phyloP scores from a whole-genome alignment of 495 filamentous ascomycete genomes.

The Hypoxylon perforatum region DNA sequence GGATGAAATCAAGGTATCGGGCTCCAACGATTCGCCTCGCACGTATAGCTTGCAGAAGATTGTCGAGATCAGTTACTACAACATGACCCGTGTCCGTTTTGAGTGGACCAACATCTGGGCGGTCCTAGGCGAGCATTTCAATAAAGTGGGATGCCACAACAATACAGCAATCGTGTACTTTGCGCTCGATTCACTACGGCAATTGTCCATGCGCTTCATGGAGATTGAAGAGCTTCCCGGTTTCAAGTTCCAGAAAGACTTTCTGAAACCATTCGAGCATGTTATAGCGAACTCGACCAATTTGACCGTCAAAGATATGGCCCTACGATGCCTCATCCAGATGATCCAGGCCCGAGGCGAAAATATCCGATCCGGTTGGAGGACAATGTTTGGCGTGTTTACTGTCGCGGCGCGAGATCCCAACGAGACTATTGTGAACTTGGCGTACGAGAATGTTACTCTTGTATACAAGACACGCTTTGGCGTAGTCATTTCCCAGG shows the following conservation, averaged over 20 bases:
- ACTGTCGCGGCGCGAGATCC: constrained; percentile 93
- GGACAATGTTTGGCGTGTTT: constrained; percentile 99
- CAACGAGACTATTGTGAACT: constrained; percentile 94
- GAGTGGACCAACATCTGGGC: constrained; percentile 99
- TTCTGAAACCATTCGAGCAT: constrained; percentile 97
- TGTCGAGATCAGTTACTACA: constrained; percentile 99
- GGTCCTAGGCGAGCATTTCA: constrained; percentile 96
- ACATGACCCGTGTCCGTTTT: constrained; percentile 97
- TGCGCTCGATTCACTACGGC: constrained; percentile 91
- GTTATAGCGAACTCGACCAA: constrained; percentile 92
- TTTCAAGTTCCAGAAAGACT: constrained; percentile 99
- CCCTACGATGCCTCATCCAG: constrained; percentile 94
- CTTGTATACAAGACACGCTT: constrained; percentile 98
- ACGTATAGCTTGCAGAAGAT: constrained; percentile 98
- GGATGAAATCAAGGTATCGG: constrained; percentile 98
- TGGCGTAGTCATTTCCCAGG: constrained; percentile 94
- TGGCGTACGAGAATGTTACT: constrained; percentile 96
- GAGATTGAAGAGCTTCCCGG: constrained; percentile 97
- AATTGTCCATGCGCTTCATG: constrained; percentile 98
- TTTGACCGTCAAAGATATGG: constrained; percentile 96
- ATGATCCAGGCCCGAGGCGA: constrained; percentile 98
- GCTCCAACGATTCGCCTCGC: constrained; percentile 91
- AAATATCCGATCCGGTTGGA: constrained; percentile 97
- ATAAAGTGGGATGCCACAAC: constrained; percentile 92
- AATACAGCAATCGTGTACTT: constrained; percentile 98